Conservation (phyloP, 1,284 basidiomycete genomes). For the Violaceomyces palustris region DNA sequence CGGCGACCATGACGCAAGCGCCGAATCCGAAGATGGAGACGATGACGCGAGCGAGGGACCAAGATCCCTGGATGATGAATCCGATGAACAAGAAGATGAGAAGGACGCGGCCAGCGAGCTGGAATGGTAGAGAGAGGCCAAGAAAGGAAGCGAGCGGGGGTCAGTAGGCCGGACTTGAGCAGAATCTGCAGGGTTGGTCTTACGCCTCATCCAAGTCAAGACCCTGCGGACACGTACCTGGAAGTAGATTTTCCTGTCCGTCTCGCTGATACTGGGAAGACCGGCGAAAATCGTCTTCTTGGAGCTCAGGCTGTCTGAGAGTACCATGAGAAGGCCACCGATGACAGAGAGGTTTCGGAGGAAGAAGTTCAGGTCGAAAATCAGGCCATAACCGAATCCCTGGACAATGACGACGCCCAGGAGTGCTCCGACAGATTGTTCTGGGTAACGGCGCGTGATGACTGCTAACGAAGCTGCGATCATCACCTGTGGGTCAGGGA, state of each 20-base stretch:
- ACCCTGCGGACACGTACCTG: constrained; percentile 4
- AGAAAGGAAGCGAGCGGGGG: constrained; percentile 7
- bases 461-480: constrained; percentile 77
- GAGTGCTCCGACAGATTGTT: constrained; percentile 82
- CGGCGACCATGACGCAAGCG: constrained; percentile 94
- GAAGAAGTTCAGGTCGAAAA: constrained; percentile 99
- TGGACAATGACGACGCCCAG: constrained; percentile 88
- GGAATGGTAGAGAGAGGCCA: constrained; percentile 59
- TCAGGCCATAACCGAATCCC: constrained; percentile 85
- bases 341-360: constrained; percentile 88
- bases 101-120: constrained; percentile 90
- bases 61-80: constrained; percentile 88
- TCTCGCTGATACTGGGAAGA: constrained; percentile 79
- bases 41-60: constrained; percentile 77
- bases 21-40: constrained; percentile 64
- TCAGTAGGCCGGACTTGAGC: background rate
- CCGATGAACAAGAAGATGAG: constrained; percentile 99
- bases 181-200: no score
- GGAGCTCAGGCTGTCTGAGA: constrained; percentile 82
- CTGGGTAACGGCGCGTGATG: constrained; percentile 80
- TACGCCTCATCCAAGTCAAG: background rate
- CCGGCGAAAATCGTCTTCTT: constrained; percentile 82
- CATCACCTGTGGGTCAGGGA: constrained; percentile 63
- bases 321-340: constrained; percentile 92
- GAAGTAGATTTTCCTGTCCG: constrained; percentile 88